phyloP scores from a whole-genome alignment of 768 basidiomycete species.

The Steccherinum ochraceum region DNA sequence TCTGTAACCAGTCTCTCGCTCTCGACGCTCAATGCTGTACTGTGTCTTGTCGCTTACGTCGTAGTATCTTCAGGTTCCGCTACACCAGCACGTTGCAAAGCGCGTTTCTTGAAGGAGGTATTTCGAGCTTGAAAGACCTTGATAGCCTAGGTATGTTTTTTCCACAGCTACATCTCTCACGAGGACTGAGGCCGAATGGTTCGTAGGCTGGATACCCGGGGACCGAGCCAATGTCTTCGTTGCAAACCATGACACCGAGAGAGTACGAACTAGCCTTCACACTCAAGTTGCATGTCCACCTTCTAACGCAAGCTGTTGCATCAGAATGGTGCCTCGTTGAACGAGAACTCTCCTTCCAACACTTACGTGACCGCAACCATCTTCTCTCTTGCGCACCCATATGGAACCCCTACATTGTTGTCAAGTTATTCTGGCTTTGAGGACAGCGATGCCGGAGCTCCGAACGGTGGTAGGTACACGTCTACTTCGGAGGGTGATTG shows the following conservation, averaged over 20 bases:
- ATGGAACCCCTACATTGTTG: slow-evolving; percentile 58
- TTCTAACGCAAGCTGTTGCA: background rate
- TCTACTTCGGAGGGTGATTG: background rate
- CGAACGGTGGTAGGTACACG: slow-evolving; percentile 46
- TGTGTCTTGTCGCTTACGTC: background rate
- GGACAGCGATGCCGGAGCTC: slow-evolving; percentile 48
- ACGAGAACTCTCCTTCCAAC: slow-evolving; percentile 57
- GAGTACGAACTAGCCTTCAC: slow-evolving; percentile 25
- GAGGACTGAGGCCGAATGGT: too few species aligned
- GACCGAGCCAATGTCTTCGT: slow-evolving; percentile 57
- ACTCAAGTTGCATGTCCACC: background rate
- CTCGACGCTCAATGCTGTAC: background rate
- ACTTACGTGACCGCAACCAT: slow-evolving; percentile 54
- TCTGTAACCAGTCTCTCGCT: slow-evolving; percentile 11
- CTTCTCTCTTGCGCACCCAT: slow-evolving; percentile 62
- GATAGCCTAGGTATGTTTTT: slow-evolving; percentile 40
- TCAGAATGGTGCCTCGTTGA: slow-evolving; percentile 48
- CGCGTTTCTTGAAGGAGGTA: slow-evolving; percentile 46
- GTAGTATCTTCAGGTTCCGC: slow-evolving; percentile 37
- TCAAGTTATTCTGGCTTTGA: slow-evolving; percentile 48
- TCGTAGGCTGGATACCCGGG: slow-evolving; percentile 55
- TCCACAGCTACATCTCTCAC: too few species aligned
- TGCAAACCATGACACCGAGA: slow-evolving; percentile 65
- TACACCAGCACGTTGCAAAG: slow-evolving; percentile 47
- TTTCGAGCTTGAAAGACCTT: slow-evolving; percentile 45